These are phyloP conservation scores for Trametes cinnabarina DNA, from an alignment of 768 basidiomycete genomes.

Conservation along the genomic window DNA sequence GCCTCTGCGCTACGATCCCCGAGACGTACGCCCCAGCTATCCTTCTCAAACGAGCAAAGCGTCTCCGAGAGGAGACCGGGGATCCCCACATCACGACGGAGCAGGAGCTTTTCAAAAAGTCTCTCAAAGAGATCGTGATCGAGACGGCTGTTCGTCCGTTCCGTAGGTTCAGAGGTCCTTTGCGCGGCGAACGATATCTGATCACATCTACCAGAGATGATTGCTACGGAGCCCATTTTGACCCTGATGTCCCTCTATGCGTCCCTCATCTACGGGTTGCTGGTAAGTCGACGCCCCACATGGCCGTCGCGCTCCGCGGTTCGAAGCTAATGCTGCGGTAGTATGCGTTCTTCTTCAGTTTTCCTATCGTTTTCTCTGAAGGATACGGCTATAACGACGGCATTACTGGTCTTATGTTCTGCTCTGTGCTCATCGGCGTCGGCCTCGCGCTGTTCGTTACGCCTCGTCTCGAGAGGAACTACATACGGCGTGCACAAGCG, in stretches of 20 bases:
- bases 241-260: slow-evolving; percentile 45
- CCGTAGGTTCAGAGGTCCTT: no score
- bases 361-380: slow-evolving; percentile 39
- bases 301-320: no score
- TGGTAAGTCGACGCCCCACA: slow-evolving; percentile 8
- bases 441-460: slow-evolving; percentile 34
- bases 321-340: not conserved
- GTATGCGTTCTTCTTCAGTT: slow-evolving; percentile 36
- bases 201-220: slow-evolving; percentile 40
- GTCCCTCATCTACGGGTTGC: slow-evolving; percentile 41
- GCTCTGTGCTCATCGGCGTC: slow-evolving; percentile 40
- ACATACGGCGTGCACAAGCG: slow-evolving; percentile 31
- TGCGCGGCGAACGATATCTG: no score
- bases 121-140: slow-evolving; percentile 35
- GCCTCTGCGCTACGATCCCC: slow-evolving; percentile 34
- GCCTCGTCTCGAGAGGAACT: slow-evolving; percentile 35
- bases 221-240: slow-evolving; percentile 46
- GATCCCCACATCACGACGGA: slow-evolving; percentile 39
- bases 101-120: slow-evolving; percentile 39
- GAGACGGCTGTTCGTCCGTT: slow-evolving; percentile 44
- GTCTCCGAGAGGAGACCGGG: slow-evolving; percentile 37
- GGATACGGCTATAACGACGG: slow-evolving; percentile 39
- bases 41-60: slow-evolving; percentile 39
- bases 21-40: slow-evolving; percentile 49
- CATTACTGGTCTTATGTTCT: slow-evolving; percentile 39